Base-by-base conservation (phyloP, 495 filamentous ascomycete genomes). In the Astrothelium macrocarpum region DNA sequence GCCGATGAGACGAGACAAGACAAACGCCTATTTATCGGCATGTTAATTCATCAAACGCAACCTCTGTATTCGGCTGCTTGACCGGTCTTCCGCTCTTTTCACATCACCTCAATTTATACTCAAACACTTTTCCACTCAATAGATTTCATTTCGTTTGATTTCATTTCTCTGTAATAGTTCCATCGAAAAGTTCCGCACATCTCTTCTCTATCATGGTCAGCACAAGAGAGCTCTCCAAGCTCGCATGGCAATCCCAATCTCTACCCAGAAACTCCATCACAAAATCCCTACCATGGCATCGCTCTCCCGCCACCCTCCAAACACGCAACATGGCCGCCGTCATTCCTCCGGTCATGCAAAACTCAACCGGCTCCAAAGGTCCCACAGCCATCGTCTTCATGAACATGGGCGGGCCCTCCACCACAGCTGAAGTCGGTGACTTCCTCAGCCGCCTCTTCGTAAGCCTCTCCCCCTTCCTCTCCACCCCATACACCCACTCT, bases 371-470 rank as follows among this genome's bases (percentile, higher is more conserved):
- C 16, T 80, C 84, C 0, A 84, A 85, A 71, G 85, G 85, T 1
- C 85, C 85, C 4, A 99, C 95, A 0, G 95, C 95, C 43, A 96
- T 99, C 83, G 93, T 99, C 5, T 96, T 99, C 66, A 82, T 99
- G 74, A 99, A 99, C 77, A 99, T 99, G 95, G 95, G 95, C 62
- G 95, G 95, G 11, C 95, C 95, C 7, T 90, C 90, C 16, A 96
- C 88, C 5, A 85, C 86, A 12, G 80, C 86, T 62, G 91, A 97
- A 78, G 95, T 99, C 23, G 85, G 86, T 64, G 85, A 87, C 72
- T 99, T 97, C 68, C 80, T 99, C n/a, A 94, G 87, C 76, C 83
- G 91, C 69, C 76, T 99, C 70, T 99, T 99, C 76, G 95, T 92
- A 82, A 64, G 82, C 75, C 43, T 18, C 60, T 58, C 10, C 43